Percentiles rank a stretch among this genome's conserved stretches.
Conservation (phyloP, 2,329 filamentous ascomycete species). For the Arthrocladium fulminans region DNA sequence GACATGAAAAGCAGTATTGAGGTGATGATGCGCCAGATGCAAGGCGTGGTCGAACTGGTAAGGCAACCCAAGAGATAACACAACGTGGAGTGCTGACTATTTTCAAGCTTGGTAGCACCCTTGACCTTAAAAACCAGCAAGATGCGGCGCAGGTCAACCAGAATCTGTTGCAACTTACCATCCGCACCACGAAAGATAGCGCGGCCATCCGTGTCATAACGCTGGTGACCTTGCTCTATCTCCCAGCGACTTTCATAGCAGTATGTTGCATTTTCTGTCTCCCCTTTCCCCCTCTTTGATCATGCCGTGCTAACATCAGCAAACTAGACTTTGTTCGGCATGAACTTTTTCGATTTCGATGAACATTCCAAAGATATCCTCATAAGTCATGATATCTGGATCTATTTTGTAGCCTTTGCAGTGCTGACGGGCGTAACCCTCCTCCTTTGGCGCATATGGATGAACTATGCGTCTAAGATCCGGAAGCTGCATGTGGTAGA, state of each 20-base stretch:
- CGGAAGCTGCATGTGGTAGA: no score
- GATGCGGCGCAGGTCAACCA: background rate
- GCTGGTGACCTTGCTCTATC: slow-evolving; percentile 28
- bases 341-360: slow-evolving; percentile 3
- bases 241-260: slow-evolving; percentile 32
- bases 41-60: background rate
- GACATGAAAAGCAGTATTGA: background rate
- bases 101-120: background rate
- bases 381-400: background rate
- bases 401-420: background rate
- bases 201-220: slow-evolving; percentile 31
- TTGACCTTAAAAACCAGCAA: slow-evolving; percentile 1
- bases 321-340: background rate
- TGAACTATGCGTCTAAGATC: no score
- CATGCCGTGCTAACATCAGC: background rate
- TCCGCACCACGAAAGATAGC: slow-evolving; percentile 24
- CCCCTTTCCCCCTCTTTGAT: background rate
- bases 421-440: background rate
- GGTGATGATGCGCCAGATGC: background rate
- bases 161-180: background rate
- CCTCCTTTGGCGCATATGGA: no score
- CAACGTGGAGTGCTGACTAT: background rate
- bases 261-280: slow-evolving; percentile 24
- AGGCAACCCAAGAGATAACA: background rate
- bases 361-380: background rate